Conservation (phyloP, 1,284 basidiomycete species). For the Quambalaria eucalypti region DNA sequence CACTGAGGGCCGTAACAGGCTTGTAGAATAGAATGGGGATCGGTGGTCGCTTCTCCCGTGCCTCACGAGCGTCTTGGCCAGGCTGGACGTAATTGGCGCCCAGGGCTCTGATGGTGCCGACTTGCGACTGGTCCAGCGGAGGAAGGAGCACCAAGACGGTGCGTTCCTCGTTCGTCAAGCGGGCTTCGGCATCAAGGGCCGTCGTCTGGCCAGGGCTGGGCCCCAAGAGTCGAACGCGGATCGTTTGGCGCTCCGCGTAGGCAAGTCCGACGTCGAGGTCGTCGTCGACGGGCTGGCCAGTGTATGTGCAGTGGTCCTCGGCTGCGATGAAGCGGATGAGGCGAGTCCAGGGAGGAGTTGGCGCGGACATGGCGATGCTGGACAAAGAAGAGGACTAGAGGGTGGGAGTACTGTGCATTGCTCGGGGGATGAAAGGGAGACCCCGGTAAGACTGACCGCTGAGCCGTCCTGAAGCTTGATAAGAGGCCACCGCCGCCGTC, state of each 20-base stretch:
- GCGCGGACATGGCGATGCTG: too few species aligned
- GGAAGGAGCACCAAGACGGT: conserved; percentile 22
- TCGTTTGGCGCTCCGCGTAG: conserved; percentile 5
- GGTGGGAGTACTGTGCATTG: too few species aligned
- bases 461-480: too few species aligned
- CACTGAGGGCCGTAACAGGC: conserved; percentile 11
- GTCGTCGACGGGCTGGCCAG: conserved; percentile 23
- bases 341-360: conserved; percentile 18
- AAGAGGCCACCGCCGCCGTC: too few species aligned
- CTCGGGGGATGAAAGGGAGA: background rate
- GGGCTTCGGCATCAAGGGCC: conserved; percentile 1
- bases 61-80: conserved; percentile 12
- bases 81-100: conserved; percentile 15
- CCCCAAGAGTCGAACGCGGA: conserved; percentile 12
- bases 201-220: background rate
- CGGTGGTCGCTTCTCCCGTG: conserved; percentile 13
- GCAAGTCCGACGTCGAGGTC: conserved; percentile 19
- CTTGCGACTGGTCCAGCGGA: conserved; percentile 10
- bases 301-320: conserved; percentile 23
- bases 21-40: conserved; percentile 37
- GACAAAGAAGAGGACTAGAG: too few species aligned
- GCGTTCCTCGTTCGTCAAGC: background rate
- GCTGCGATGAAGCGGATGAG: conserved; percentile 30
- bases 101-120: conserved; percentile 4
- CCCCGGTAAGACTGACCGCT: too few species aligned